These are phyloP conservation scores for Arachis stenosperma DNA, from an alignment of 306 rosid genomes.

Conservation along the genomic window DNA sequence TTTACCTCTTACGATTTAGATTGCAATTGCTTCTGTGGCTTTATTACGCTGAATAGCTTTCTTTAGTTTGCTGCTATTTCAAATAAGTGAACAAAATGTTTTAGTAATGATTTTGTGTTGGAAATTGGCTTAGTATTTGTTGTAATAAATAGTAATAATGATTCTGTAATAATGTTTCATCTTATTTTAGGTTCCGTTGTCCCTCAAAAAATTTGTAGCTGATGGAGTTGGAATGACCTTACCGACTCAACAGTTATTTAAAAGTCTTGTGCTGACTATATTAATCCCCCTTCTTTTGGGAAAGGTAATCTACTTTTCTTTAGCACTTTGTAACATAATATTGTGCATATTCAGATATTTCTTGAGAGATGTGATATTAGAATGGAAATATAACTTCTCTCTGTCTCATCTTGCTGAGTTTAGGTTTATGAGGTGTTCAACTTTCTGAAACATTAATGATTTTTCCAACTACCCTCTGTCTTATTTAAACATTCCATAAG, in stretches of 20 bases:
- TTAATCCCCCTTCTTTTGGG: constrained; percentile 82
- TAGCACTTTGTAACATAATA: not conserved
- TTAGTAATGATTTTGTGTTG: not conserved
- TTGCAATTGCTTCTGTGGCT: not conserved
- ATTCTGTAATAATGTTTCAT: constrained; percentile 39
- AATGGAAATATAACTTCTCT: constrained; percentile 2
- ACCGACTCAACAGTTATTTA: constrained; percentile 81
- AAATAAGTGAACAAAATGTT: not conserved
- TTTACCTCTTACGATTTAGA: not conserved
- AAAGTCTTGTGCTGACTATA: constrained; percentile 74
- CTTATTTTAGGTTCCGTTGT: constrained; percentile 73
- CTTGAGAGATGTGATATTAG: constrained; percentile 12
- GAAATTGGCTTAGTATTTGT: not conserved
- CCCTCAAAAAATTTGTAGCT: constrained; percentile 81
- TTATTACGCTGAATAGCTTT: not conserved
- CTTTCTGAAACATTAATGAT: constrained; percentile 15
- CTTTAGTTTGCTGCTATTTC: not conserved
- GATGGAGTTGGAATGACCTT: constrained; percentile 82
- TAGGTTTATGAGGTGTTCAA: constrained; percentile 20
- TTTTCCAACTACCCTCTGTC: constrained; percentile 24
- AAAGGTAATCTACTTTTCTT: constrained; percentile 61
- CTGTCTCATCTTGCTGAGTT: constrained; percentile 4
- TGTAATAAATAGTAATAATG: not conserved
- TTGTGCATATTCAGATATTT: constrained; percentile 31
- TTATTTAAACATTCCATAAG: constrained; percentile 30